phyloP scores from a whole-genome alignment of 2,329 filamentous ascomycete species.

The Calonectria henricotiae region DNA sequence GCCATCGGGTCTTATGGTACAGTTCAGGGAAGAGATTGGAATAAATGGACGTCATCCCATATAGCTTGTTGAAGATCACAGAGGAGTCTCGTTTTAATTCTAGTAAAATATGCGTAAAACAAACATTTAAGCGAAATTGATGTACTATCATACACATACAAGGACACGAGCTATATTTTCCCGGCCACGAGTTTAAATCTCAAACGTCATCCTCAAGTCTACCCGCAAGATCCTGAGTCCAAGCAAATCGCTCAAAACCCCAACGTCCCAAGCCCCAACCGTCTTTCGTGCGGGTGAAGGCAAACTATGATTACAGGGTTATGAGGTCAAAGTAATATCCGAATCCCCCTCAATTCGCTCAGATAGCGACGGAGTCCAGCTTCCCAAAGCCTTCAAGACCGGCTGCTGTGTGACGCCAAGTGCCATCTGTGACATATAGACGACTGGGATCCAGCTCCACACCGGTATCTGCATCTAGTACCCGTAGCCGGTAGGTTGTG shows the following conservation, averaged over 20 bases:
- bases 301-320: constrained; percentile 54
- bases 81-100: constrained; percentile 39
- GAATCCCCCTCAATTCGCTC: constrained; percentile 41
- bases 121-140: constrained; percentile 49
- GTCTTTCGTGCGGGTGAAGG: constrained; percentile 44
- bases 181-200: constrained; percentile 47
- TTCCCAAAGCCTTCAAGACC: constrained; percentile 31
- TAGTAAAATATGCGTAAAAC: constrained; percentile 14
- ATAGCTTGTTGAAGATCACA: not conserved
- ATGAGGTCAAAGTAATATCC: constrained; percentile 49
- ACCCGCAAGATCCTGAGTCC: constrained; percentile 47
- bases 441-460: constrained; percentile 49
- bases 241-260: constrained; percentile 47
- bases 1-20: not conserved
- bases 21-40: not conserved
- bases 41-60: not conserved
- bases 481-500: constrained; percentile 87
- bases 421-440: constrained; percentile 35
- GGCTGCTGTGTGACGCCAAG: constrained; percentile 31
- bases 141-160: constrained; percentile 58
- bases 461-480: constrained; percentile 64
- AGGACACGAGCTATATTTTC: constrained; percentile 37
- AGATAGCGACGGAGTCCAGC: constrained; percentile 26
- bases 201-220: constrained; percentile 52
- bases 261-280: constrained; percentile 42